phyloP scores from a whole-genome alignment of 1,139 yeast genomes.

The Hansenula lynferdii region DNA sequence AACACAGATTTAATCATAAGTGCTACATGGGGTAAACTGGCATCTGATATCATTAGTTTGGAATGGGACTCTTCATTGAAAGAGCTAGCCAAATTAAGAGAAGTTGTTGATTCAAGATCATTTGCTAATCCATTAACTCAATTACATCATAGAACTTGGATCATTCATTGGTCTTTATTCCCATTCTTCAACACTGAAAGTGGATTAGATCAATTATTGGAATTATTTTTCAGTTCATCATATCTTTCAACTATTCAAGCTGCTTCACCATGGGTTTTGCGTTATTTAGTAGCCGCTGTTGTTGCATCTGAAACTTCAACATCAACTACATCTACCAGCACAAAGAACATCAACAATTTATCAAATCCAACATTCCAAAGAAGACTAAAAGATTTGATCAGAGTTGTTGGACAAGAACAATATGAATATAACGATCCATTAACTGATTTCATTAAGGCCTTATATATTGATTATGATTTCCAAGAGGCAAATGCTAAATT shows the following conservation, averaged over 20 bases:
- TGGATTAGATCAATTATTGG: slow-evolving; percentile 46
- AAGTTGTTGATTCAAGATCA: slow-evolving; percentile 49
- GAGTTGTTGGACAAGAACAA: slow-evolving; percentile 51
- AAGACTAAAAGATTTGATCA: slow-evolving; percentile 49
- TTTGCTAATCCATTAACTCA: slow-evolving; percentile 48
- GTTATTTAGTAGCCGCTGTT: slow-evolving; percentile 57
- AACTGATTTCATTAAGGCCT: slow-evolving; percentile 46
- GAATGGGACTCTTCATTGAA: slow-evolving; percentile 48
- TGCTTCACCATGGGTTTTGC: slow-evolving; percentile 60
- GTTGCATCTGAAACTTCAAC: slow-evolving; percentile 28
- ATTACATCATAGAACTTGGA: slow-evolving; percentile 58
- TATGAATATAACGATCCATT: slow-evolving; percentile 61
- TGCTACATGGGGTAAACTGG: slow-evolving; percentile 63
- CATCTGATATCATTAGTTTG: slow-evolving; percentile 48
- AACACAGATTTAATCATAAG: slow-evolving; percentile 43
- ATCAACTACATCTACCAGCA: slow-evolving; percentile 21
- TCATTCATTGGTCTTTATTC: slow-evolving; percentile 61
- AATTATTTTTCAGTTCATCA: slow-evolving; percentile 50
- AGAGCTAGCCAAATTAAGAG: slow-evolving; percentile 48
- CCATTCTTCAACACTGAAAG: slow-evolving; percentile 46
- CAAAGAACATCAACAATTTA: slow-evolving; percentile 23
- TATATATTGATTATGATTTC: slow-evolving; percentile 53
- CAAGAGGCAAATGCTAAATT: slow-evolving; percentile 44
- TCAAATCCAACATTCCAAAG: slow-evolving; percentile 36
- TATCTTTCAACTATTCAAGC: slow-evolving; percentile 62